Base-by-base conservation (phyloP, 169 alveolate genomes). In the Cryptosporidium sp. region DNA sequence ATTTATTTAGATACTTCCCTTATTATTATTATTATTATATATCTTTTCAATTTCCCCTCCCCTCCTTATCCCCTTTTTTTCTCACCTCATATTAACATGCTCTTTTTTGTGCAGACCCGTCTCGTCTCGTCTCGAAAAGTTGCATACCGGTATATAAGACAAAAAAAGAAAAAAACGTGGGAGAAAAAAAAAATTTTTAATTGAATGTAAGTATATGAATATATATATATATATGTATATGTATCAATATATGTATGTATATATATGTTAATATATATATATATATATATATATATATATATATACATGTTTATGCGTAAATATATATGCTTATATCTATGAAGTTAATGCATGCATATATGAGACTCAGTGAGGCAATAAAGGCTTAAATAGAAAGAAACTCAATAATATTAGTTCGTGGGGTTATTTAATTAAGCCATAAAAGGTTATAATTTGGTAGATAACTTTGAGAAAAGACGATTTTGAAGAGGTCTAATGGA, bases 71-170 rank as follows among this genome's bases (percentile, higher is more conserved):
- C 67, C 37, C 37, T 18, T 26, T 23, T n/a, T 26, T 55, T 26
- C 37, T 23, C 29, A 26, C 39, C 9, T 26, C 67, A 48, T 43
- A 3, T 69, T 69, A 41, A 69, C 80, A 69, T 69, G 80, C 80
- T 69, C 31, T 69, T 69, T 39, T 69, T 43, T 69, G 80, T 50
- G 55, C 58, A 23, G 0, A 5, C 9, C n/a, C 84, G 84, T 70
- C 84, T 70, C 68, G 84, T 70, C 84, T 70, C 84, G 62, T 70
- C 58, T 26, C 58, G 84, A 35, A 70, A 9, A 48, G 41, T 18
- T 70, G 84, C 84, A 70, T 70, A 70, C 69, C 84, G 84, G 62
- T 58, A 55, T 55, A 21, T 55, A 55, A 26, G 84, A 70, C 84
- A 48, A 45, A 23, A 41, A 70, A 33, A 23, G 16, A 69, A 14